Percentiles rank a stretch among this genome's conserved stretches.
These are phyloP conservation scores for Petunia hybrid DNA, from an alignment of 305 asterid species.

Conservation along the genomic window DNA sequence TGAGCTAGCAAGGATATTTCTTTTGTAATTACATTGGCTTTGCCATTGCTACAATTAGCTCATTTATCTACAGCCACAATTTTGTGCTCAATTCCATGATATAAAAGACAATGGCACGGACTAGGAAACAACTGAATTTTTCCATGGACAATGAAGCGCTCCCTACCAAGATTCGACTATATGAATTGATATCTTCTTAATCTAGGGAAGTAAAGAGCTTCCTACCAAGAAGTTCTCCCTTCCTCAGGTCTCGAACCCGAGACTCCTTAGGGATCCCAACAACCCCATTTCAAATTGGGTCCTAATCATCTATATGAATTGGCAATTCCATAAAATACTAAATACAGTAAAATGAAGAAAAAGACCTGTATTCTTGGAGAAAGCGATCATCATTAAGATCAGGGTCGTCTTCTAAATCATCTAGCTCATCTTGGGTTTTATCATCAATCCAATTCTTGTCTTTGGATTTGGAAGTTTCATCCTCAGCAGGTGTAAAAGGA, in stretches of 20 bases:
- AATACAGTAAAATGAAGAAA: not conserved
- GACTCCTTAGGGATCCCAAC: not conserved
- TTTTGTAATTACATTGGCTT: not conserved
- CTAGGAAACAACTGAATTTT: not conserved
- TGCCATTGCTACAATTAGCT: not conserved
- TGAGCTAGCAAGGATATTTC: not conserved
- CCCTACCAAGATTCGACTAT: no score
- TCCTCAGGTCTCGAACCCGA: no score
- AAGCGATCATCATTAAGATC: conserved; percentile 91
- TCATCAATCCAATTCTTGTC: conserved; percentile 79
- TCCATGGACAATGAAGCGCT: not conserved
- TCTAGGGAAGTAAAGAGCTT: no score
- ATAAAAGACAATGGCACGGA: fast-evolving
- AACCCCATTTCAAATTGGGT: no score
- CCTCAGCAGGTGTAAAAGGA: conserved; percentile 68
- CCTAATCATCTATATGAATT: no score
- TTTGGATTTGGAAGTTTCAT: conserved; percentile 65
- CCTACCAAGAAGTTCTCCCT: no score
- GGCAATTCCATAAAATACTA: not conserved
- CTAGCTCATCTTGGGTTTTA: conserved; percentile 79
- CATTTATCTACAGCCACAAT: not conserved
- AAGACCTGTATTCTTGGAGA: conserved; percentile 83
- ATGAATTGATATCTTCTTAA: no score
- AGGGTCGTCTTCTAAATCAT: conserved; percentile 92
- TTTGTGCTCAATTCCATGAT: not conserved